A percentile compares a stretch with the other conserved stretches of the same genome.
phyloP scores from a whole-genome alignment of 2,329 filamentous ascomycete species.

The Apiospora saccharicola region DNA sequence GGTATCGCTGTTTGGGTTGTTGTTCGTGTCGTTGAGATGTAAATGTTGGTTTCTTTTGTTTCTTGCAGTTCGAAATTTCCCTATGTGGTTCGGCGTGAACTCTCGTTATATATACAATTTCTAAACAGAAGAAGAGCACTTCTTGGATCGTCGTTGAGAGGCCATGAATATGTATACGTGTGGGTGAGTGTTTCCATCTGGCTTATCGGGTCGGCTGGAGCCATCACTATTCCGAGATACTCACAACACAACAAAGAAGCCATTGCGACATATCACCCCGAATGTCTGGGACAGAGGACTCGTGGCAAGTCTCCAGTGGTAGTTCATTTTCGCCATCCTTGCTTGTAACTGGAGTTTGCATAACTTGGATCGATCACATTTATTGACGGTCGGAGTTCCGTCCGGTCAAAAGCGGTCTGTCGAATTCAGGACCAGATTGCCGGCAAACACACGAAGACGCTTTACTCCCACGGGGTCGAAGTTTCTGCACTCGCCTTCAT shows the following conservation, averaged over 20 bases:
- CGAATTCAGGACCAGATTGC: background rate
- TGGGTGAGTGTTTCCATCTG: background rate
- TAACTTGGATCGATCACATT: too few relatives aligned
- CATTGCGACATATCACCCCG: background rate
- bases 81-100: background rate
- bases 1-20: background rate
- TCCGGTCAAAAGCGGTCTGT: too few relatives aligned
- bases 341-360: background rate
- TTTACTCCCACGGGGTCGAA: background rate
- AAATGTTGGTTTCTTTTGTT: background rate
- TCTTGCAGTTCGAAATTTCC: background rate
- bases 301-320: background rate
- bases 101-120: background rate
- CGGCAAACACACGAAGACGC: background rate
- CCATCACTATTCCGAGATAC: background rate
- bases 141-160: background rate
- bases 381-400: too few relatives aligned
- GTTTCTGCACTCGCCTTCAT: background rate
- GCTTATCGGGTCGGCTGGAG: background rate
- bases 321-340: background rate
- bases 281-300: background rate
- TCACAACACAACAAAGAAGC: background rate
- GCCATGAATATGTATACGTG: background rate
- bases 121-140: background rate
- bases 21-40: background rate